A percentile compares a stretch with the other conserved stretches of the same genome.
phyloP scores from a whole-genome alignment of 805 yeast genomes.

The Myxozyma sirexii region DNA sequence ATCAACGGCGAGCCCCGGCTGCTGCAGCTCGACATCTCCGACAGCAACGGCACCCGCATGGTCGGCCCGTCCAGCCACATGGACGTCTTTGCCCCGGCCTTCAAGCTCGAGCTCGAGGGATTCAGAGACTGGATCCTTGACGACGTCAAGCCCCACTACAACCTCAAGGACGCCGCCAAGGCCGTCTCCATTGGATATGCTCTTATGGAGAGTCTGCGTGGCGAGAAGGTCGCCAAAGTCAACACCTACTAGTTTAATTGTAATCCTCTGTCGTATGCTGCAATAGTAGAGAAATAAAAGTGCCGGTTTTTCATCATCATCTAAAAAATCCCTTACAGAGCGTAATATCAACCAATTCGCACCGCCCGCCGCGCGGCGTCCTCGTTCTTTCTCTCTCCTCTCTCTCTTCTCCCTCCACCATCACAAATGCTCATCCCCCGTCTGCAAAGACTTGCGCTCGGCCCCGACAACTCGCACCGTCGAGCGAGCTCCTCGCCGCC shows the following conservation, averaged over 20 bases:
- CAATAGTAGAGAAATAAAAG: not conserved
- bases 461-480: not conserved
- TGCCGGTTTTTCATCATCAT: not conserved
- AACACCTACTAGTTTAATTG: not conserved
- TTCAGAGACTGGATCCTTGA: constrained; percentile 34
- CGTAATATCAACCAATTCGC: too few relatives aligned
- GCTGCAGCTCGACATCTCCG: constrained; percentile 24
- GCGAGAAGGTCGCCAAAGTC: not conserved
- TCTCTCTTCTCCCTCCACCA: not conserved
- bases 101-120: constrained; percentile 23
- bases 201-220: constrained; percentile 22
- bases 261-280: not conserved
- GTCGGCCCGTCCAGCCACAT: constrained; percentile 21
- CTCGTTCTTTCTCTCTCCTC: too few relatives aligned
- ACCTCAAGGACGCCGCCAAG: constrained; percentile 35
- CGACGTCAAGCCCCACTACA: constrained; percentile 15
- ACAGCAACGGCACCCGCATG: constrained; percentile 28
- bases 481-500: not conserved
- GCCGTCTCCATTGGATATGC: constrained; percentile 32
- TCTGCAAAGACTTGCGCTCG: constrained; percentile 3
- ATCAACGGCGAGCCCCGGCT: constrained; percentile 32
- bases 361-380: too few relatives aligned
- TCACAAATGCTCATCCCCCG: not conserved
- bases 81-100: constrained; percentile 25
- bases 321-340: too few relatives aligned